Base-by-base conservation (phyloP, 352 stramenopile species). In the Phytophthora uliginosa region DNA sequence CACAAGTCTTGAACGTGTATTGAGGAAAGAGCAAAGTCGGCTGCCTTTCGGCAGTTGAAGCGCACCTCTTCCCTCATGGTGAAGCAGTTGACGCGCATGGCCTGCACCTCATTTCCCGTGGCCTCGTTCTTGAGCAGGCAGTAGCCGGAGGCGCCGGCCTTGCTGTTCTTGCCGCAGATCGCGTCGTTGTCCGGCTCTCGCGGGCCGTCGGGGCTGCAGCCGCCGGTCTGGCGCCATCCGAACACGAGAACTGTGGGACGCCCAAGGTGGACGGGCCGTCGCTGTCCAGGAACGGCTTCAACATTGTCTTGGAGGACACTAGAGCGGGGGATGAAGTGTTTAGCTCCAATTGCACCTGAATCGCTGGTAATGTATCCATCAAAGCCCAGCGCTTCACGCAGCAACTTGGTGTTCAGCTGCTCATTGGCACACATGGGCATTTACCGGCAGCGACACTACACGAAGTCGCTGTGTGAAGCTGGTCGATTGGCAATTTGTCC, bases 321-420 rank as follows among this genome's bases (percentile, higher is more conserved):
- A 20, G 18, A 9, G 59, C 40, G 3, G 40, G 22, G 24, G 53
- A 57, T 13, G 61, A 45, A 4, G 5, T 50, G 33, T 64, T 66
- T 20, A 24, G 4, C 10, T 68, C n/a, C 73, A 59, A 99, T 87
- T 2, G 97, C 95, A 4, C 92, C 95, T 18, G 94, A 98, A 78
- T 99, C 97, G 48, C 90, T 96, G n/a, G 96, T 98, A 62, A 99
- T 89, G 76, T 99, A 98, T 38, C 93, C 96, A 47, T 98, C 79
- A 61, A 98, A 98, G 20, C 83, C 82, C 72, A 96, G 93, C 24
- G 74, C 63, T 3, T 90, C 75, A n/a, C 95, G 77, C 31, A 98
- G 69, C 7, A 94, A 59, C 10, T 82, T 74, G 12, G 84, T 89
- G 36, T 79, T 70, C 22, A 99, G 79, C 31, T 79, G 76, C 9